These are phyloP conservation scores for Ascoidea tarda DNA, from an alignment of 805 yeast species.

Conservation along the genomic window DNA sequence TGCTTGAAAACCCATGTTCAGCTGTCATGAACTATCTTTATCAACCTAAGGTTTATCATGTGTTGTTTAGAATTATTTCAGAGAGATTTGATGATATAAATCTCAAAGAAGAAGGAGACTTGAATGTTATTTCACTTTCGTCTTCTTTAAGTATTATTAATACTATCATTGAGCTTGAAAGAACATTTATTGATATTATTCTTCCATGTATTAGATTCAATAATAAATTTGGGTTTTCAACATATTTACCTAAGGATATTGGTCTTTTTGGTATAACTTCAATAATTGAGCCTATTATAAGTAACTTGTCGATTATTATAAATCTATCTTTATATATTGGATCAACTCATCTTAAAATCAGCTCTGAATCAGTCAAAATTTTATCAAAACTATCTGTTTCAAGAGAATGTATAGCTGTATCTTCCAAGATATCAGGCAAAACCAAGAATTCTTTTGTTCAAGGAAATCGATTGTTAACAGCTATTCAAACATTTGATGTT, in stretches of 20 bases:
- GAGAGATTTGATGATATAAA: slow-evolving; percentile 45
- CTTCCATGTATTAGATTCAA: slow-evolving; percentile 1
- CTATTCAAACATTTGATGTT: slow-evolving; percentile 67
- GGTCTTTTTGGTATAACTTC: slow-evolving; percentile 50
- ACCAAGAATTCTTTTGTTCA: slow-evolving; percentile 22
- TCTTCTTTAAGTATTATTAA: slow-evolving; percentile 30
- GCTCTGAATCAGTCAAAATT: slow-evolving; percentile 37
- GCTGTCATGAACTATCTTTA: slow-evolving; percentile 49
- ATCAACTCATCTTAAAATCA: slow-evolving; percentile 31
- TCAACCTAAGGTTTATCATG: slow-evolving; percentile 37
- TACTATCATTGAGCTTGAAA: slow-evolving; percentile 37
- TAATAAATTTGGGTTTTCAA: slow-evolving; percentile 22
- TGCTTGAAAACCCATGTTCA: slow-evolving; percentile 59
- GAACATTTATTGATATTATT: slow-evolving; percentile 32
- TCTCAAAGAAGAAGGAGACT: slow-evolving; percentile 22
- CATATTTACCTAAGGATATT: slow-evolving; percentile 11
- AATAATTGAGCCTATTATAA: slow-evolving; percentile 59
- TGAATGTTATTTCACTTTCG: slow-evolving; percentile 22
- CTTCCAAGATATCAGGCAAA: slow-evolving; percentile 14
- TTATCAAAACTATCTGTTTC: slow-evolving; percentile 35
- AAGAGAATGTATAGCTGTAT: slow-evolving; percentile 26
- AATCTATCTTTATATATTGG: slow-evolving; percentile 69
- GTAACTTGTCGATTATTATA: slow-evolving; percentile 57
- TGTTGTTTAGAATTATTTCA: slow-evolving; percentile 42
- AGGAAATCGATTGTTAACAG: slow-evolving; percentile 50